A percentile compares a stretch with the other conserved stretches of the same genome.
Conservation (phyloP, 106 monocot species). For the Gastrodia elata region DNA sequence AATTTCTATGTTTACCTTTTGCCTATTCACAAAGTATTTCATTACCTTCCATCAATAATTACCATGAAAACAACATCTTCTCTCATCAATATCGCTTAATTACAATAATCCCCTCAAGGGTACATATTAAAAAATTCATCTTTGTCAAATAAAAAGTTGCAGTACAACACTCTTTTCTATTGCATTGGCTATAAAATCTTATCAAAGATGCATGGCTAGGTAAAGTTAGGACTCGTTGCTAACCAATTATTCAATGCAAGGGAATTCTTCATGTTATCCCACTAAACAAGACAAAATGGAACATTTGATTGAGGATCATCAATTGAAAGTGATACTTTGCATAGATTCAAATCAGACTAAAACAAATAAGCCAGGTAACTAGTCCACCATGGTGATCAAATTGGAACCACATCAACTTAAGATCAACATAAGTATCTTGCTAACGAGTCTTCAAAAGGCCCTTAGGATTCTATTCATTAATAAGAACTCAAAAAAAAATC, state of each 20-base stretch:
- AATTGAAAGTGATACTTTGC: background rate
- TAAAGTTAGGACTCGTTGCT: background rate
- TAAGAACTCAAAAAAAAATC: too few relatives aligned
- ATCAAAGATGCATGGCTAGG: background rate
- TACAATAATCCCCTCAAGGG: background rate
- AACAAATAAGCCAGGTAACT: background rate
- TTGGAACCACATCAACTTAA: background rate
- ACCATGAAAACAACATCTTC: background rate
- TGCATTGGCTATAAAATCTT: background rate
- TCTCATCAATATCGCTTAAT: background rate
- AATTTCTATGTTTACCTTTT: background rate
- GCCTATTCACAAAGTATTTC: background rate
- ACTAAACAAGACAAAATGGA: background rate
- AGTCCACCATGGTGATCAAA: background rate
- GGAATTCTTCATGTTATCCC: background rate
- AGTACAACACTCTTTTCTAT: background rate
- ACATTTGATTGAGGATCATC: background rate
- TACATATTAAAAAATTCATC: background rate
- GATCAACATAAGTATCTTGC: background rate
- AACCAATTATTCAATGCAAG: background rate
- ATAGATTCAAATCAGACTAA: background rate
- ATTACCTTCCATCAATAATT: background rate
- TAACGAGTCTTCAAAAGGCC: too few relatives aligned
- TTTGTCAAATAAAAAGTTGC: background rate
- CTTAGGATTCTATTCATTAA: too few relatives aligned